These are phyloP conservation scores for Globisporangium spinosum DNA, from an alignment of 352 stramenopile genomes.

Conservation along the genomic window DNA sequence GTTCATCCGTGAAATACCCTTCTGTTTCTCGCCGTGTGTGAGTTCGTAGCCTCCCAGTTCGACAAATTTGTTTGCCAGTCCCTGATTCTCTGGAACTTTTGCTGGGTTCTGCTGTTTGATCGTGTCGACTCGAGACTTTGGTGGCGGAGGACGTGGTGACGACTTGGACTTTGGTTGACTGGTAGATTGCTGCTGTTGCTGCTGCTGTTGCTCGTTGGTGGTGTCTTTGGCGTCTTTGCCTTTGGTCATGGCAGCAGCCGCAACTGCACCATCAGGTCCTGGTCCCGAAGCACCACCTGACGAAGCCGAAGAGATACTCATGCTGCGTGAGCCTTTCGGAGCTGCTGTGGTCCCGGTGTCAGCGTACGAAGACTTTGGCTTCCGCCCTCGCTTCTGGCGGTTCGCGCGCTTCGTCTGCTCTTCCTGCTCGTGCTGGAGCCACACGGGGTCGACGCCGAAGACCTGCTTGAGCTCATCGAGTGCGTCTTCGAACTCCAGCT, in stretches of 20 bases:
- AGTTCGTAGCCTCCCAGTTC: slow-evolving; percentile 34
- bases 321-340: slow-evolving; percentile 4
- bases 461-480: slow-evolving; percentile 56
- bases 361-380: slow-evolving; percentile 7
- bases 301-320: not conserved
- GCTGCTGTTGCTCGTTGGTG: not conserved
- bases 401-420: slow-evolving; percentile 33
- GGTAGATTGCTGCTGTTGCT: not conserved
- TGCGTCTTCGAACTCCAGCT: slow-evolving; percentile 42
- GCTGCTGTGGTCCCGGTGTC: not conserved
- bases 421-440: slow-evolving; percentile 43
- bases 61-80: slow-evolving; percentile 43
- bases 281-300: not conserved
- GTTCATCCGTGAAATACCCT: slow-evolving; percentile 38
- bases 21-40: slow-evolving; percentile 29
- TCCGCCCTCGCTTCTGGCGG: slow-evolving; percentile 28
- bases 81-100: slow-evolving; percentile 33
- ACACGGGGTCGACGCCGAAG: slow-evolving; percentile 49
- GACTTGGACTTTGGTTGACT: slow-evolving; percentile 2
- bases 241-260: not conserved
- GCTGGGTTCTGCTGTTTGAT: slow-evolving; percentile 39
- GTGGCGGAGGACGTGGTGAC: not conserved
- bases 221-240: not conserved
- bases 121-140: slow-evolving; percentile 18
- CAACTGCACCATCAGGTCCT: not conserved